Base-by-base conservation (phyloP, 2,329 filamentous ascomycete species). In the Myriosclerotinia scirpicola region DNA sequence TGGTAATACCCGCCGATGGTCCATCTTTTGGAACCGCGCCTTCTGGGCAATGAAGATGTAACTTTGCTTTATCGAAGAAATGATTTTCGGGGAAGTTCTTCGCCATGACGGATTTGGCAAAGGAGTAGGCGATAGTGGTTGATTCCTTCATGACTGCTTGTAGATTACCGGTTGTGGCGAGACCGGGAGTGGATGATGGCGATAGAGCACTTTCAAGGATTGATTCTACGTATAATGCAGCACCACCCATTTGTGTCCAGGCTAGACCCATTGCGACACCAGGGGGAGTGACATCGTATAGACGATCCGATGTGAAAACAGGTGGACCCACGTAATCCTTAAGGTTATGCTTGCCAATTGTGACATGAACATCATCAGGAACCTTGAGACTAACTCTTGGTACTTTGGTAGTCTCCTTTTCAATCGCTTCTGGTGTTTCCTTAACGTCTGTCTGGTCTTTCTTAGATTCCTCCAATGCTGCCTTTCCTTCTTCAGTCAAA, bases 131-230 rank as follows among this genome's bases (percentile, higher is more conserved):
- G 71, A 99, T 97, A 2, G 87, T 84, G 0, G 93, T 95, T 2
- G 93, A 97, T 80, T 99, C 95, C 80, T 97, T 98, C 96, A 99
- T 99, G 50, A 99, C 95, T 20, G 87, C 87, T 81, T 97, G 95
- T 59, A 99, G 84, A 76, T 98, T 98, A 67, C 95, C 95, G 0
- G 95, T 99, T 68, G 93, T 93, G 75, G 97, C 92, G 54, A 99
- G 83, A 22, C 90, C 87, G 8, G 94, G 90, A 22, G 90, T 85
- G 36, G 91, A 94, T 67, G 85, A 84, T 38, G 88, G 84, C 14
- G 87, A 87, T 58, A 98, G 84, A 0, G 91, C 87, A 68, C 88
- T 90, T 77, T 99, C 93, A 62, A 99, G 82, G 69, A 99, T 98
- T 1, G 93, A 96, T 80, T 99, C 95, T 67, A 99, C 92, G 79